Percentiles rank a stretch among this genome's conserved stretches.
Conservation (phyloP, 2,329 filamentous ascomycete species). For the Xylariaceae sp. region DNA sequence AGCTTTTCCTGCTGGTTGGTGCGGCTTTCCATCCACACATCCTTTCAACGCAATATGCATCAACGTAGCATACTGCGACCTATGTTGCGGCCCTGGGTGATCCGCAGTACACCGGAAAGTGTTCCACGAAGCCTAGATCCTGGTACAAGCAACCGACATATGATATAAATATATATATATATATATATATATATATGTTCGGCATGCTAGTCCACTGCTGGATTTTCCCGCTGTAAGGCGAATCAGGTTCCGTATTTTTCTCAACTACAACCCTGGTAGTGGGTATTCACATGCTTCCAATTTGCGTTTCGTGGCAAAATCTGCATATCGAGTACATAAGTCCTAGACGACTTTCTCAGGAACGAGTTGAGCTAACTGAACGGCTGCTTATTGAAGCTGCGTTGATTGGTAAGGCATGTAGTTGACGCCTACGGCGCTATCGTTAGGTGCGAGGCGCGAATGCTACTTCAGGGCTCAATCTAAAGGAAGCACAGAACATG, state of each 20-base stretch:
- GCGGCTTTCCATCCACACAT: constrained; percentile 5
- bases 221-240: constrained; percentile 15
- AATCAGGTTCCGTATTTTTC: constrained; percentile 17
- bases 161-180: neutral
- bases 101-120: constrained; percentile 20
- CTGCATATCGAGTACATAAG: neutral
- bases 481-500: constrained; percentile 96
- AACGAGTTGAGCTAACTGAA: neutral
- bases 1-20: constrained; percentile 12
- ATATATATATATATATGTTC: constrained; percentile 4
- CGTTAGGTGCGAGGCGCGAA: constrained; percentile 56
- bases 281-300: neutral
- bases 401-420: neutral
- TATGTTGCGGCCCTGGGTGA: constrained; percentile 12
- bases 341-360: neutral
- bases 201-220: constrained; percentile 7
- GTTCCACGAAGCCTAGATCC: constrained; percentile 21
- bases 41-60: neutral
- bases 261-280: neutral
- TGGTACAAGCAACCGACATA: constrained; percentile 12
- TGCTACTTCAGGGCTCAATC: constrained; percentile 79
- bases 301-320: neutral
- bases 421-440: neutral
- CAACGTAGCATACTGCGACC: constrained; percentile 11
- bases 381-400: neutral